phyloP scores from a whole-genome alignment of 805 yeast species.

The Kluyveromyces wickerhamii region DNA sequence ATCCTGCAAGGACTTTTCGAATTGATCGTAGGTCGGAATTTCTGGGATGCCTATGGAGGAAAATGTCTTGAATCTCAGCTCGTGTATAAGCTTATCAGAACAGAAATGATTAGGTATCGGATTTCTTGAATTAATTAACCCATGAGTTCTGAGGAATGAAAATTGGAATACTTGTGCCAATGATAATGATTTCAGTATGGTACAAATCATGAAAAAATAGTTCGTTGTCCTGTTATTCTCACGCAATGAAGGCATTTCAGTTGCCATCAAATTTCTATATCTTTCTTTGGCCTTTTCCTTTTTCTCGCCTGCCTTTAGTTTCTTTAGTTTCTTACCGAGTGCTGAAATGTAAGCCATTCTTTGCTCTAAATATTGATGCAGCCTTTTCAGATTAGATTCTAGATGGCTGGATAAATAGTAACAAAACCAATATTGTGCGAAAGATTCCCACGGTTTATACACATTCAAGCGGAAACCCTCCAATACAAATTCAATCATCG shows the following conservation, averaged over 20 bases:
- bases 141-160: conserved; percentile 19
- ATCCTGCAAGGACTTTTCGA: conserved; percentile 19
- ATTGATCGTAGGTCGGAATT: conserved; percentile 39
- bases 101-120: conserved; percentile 24
- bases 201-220: conserved; percentile 17
- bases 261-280: conserved; percentile 27
- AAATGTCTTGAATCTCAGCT: conserved; percentile 70
- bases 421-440: conserved; percentile 61
- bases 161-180: conserved; percentile 31
- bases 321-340: conserved; percentile 36
- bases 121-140: conserved; percentile 17
- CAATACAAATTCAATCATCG: conserved; percentile 66
- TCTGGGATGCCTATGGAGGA: conserved; percentile 73
- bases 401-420: conserved; percentile 46
- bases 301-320: conserved; percentile 43
- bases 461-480: conserved; percentile 71
- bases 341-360: conserved; percentile 30
- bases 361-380: conserved; percentile 25
- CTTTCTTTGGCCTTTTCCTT: conserved; percentile 34
- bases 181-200: conserved; percentile 24
- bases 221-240: conserved; percentile 20
- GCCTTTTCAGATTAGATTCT: conserved; percentile 33
- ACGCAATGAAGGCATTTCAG: conserved; percentile 32
- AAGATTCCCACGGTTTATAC: conserved; percentile 62
- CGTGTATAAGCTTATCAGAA: conserved; percentile 32